A percentile compares a stretch with the other conserved stretches of the same genome.
phyloP scores from a whole-genome alignment of 257 asterid genomes.

The Nicotiana undulata region DNA sequence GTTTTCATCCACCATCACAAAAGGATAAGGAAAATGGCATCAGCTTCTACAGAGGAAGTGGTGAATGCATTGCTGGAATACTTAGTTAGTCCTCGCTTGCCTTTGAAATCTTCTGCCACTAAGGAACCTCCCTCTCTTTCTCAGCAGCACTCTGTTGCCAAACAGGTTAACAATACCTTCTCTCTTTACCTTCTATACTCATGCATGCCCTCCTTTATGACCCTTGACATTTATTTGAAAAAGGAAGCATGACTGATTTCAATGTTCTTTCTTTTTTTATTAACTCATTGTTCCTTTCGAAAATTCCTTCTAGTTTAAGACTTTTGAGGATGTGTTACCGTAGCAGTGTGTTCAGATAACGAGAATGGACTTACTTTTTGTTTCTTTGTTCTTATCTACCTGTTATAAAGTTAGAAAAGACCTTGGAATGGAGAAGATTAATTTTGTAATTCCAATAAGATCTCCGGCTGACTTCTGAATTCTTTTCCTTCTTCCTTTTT shows the following conservation, averaged over 20 bases:
- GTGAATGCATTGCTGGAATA: constrained; percentile 36
- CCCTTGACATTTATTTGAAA: constrained; percentile 1
- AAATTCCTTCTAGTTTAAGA: not conserved
- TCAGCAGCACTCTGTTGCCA: constrained; percentile 39
- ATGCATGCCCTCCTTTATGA: not conserved
- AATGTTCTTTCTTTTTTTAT: not conserved
- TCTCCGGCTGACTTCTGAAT: not conserved
- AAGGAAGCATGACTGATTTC: not conserved
- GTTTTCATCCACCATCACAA: not conserved
- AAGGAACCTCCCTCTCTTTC: constrained; percentile 27
- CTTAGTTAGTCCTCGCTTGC: constrained; percentile 47
- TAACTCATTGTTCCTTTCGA: not conserved
- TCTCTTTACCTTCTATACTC: not conserved
- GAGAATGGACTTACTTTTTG: not conserved
- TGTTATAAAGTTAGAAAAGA: not conserved
- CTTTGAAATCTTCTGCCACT: constrained; percentile 9
- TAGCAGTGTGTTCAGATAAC: not conserved
- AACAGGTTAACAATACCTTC: constrained; percentile 35
- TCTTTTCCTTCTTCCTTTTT: not conserved
- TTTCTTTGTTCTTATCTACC: not conserved
- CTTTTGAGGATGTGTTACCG: not conserved
- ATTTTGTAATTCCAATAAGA: not conserved
- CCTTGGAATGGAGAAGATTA: not conserved
- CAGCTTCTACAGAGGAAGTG: constrained; percentile 30
- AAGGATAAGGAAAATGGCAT: not conserved